These are phyloP conservation scores for Candida peoriensis DNA, from an alignment of 805 yeast genomes.

Conservation along the genomic window DNA sequence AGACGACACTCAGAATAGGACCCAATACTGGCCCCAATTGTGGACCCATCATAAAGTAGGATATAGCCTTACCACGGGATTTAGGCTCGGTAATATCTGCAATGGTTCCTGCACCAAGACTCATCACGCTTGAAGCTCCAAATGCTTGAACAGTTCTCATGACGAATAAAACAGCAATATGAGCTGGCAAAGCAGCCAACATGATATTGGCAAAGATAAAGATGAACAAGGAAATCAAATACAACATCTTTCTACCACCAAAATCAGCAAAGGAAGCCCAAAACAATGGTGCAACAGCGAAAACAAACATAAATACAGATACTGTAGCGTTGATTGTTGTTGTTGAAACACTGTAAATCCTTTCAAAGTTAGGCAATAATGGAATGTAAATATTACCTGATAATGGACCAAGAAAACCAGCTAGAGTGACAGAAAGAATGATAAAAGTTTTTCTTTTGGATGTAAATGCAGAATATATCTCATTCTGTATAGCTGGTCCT, in stretches of 20 bases:
- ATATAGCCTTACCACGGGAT: slow-evolving; percentile 77
- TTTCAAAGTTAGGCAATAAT: slow-evolving; percentile 40
- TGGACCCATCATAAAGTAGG: slow-evolving; percentile 82
- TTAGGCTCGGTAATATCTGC: slow-evolving; percentile 66
- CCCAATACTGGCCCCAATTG: slow-evolving; percentile 82
- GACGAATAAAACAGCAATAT: slow-evolving; percentile 64
- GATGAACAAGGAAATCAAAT: slow-evolving; percentile 49
- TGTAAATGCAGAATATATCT: slow-evolving; percentile 30
- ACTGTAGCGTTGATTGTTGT: slow-evolving; percentile 50
- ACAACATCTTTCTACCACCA: slow-evolving; percentile 62
- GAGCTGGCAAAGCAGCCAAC: slow-evolving; percentile 55
- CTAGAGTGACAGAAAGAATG: slow-evolving; percentile 37
- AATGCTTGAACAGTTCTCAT: slow-evolving; percentile 69
- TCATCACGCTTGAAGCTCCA: slow-evolving; percentile 84
- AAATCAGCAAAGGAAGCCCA: slow-evolving; percentile 54
- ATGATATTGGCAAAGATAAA: slow-evolving; percentile 62
- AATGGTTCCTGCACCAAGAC: slow-evolving; percentile 89
- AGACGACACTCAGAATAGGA: slow-evolving; percentile 76
- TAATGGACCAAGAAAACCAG: slow-evolving; percentile 53
- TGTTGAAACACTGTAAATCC: slow-evolving; percentile 34
- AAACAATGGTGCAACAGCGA: slow-evolving; percentile 49
- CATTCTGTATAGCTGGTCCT: background rate
- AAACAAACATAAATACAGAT: slow-evolving; percentile 51
- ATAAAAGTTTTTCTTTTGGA: slow-evolving; percentile 28
- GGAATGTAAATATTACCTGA: slow-evolving; percentile 57